Base-by-base conservation (phyloP, 2,329 filamentous ascomycete species). In the Xylariaceae sp. region DNA sequence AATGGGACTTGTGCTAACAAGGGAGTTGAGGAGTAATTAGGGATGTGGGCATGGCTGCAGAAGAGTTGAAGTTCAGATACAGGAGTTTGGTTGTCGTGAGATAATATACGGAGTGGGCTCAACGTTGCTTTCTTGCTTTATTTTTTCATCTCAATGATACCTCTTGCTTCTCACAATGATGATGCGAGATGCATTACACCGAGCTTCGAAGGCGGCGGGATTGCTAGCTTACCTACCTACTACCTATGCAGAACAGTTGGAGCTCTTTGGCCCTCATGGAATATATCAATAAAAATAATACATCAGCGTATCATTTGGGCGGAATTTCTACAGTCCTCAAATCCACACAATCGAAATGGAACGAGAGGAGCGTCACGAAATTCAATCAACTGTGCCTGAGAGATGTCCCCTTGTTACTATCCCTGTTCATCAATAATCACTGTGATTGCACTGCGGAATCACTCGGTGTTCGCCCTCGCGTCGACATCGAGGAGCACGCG, bases 91-190 rank as follows among this genome's bases (percentile, higher is more conserved):
- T 4, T 48, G 53, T 13, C 37, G 48, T 39, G 30, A 10, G 37
- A 53, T n/a, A n/a, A 17, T 49, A 53, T 35, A 15, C 44, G 54
- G 51, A 34, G 37, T 57, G 11, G 34, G 18, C 51, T 47, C 52
- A 51, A 51, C 51, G 34, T 50, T 44, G 45, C 57, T 51, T 59
- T 51, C 56, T 54, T 58, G 10, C 41, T 9, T 13, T 60, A 47
- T 57, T 57, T 60, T 51, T 41, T 47, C n/a, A 51, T 15, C 37
- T 57, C 39, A 49, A 65, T 63, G 63, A 65, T 65, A 65, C 63
- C 63, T 65, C 56, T 63, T 58, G 41, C 35, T n/a, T 47, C 61
- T 63, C 61, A 61, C 58, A 61, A 53, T 30, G 23, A 61, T 57
- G 49, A 30, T 61, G 41, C 37, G 37, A 61, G 58, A 59, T 60